Evolutionary conservation across 805 yeast species (phyloP), one percentile per base, ranked within the genome.

Genomic region (Jamesozyma hellenica): DNA sequence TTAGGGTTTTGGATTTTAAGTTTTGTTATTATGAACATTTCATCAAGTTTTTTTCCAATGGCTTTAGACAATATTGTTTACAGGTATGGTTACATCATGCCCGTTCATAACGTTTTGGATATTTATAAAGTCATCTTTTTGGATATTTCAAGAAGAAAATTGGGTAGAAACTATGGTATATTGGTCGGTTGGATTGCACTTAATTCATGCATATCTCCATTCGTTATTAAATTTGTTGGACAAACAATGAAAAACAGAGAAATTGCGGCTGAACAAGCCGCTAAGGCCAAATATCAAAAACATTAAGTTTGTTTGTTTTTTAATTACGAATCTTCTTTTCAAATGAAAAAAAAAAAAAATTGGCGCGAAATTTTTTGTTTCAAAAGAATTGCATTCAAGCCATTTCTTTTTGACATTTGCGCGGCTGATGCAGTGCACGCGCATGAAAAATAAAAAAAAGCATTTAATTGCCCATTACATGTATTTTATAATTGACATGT

Each of bases 1-100:
- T 47, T 79, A 35, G 87, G 88, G 0, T 72, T 80, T 49, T 81
- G 87, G 86, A 53, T 82, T 48, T 63, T 81, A 41, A 67, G 73
- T 42, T 82, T 82, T 72, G 87, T 82, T 44, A 70, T 82, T 44
- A 34, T 68, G 21, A 82, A 82, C 52, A 75, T 81, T 39, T 64
- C 87, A 2, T 79, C 86, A 16, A 74, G 85, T 1, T 82, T 81
- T 50, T 59, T 75, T 11, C 80, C 88, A 13, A 56, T 82, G 48
- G 81, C 72, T 2, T 60, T 80, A 36, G 65, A 69, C 16, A 74
- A 78, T 4, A 46, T 56, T 11, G 66, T 82, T 44, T 82, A 64
- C 61, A 60, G 78, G 41, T 77, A 69, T 55, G 83, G 86, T 14
- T 78, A 78, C 50, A 79, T 72, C 16, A 63, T 77, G 64, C 92